Evolutionary conservation across 306 rosid species (phyloP), one percentile per base, ranked within the genome.

Genomic region (Vigna unguiculata): DNA sequence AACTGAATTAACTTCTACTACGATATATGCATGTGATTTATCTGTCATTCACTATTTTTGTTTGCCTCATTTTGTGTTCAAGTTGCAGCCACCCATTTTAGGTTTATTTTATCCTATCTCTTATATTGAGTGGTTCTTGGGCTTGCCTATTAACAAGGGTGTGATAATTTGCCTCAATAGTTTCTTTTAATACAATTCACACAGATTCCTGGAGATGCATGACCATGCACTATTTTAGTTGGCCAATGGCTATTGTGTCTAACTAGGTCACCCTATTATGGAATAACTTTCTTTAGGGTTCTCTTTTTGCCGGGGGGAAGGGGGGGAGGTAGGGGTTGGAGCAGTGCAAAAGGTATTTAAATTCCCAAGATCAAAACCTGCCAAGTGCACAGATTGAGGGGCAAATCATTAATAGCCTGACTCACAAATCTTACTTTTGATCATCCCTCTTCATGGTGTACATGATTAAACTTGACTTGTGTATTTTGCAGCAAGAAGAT

Each of bases 401-500:
- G 36, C 9, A 59, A 69, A 36, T 25, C 22, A 49, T 61, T 49
- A 45, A 69, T 55, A 53, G 78, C 32, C 74, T 80, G 74, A 14
- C 53, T 80, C 43, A 66, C 59, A 3, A n/a, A 36, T 78, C 28
- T 40, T 25, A 45, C 11, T 62, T 45, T 19, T 51, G 43, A 63
- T 8, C 10, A 66, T 60, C 77, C 48, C 57, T 55, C 79, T 48
- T 51, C 43, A 55, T 62, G 45, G 32, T 67, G 57, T 69, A 7
- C 70, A 53, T 53, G 73, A 64, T 78, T 59, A 49, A 79, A 74
- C 71, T 75, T 80, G 72, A 52, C 43, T 78, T 76, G 70, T 76
- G 70, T 81, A 51, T 79, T 81, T 88, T 90, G 85, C 91, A 93
- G 98, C 98, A 91, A 91, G 98, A 93, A 80, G 98, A 93, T 84